Conservation (phyloP, 2,329 filamentous ascomycete species). For the Epichloe festucae region DNA sequence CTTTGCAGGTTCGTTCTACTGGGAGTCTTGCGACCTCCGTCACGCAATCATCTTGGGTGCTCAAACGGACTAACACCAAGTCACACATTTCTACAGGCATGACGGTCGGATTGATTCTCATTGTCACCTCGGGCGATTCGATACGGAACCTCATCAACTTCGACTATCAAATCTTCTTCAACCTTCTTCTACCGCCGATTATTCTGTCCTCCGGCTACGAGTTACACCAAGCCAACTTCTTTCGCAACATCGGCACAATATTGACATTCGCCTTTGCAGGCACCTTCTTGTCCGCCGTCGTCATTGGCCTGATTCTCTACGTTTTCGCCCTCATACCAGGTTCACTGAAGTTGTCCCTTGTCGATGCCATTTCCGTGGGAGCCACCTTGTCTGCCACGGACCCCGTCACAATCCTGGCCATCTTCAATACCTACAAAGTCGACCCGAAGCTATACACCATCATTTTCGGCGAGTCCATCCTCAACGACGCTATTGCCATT, state of each 20-base stretch:
- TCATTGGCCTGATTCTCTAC: conserved; percentile 78
- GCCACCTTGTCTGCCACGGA: conserved; percentile 95
- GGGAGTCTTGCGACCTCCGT: neutral
- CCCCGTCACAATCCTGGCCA: conserved; percentile 92
- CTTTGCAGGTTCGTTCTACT: conserved; percentile 57
- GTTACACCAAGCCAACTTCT: conserved; percentile 97
- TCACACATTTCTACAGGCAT: conserved; percentile 48
- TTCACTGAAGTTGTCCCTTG: conserved; percentile 73
- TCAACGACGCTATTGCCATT: conserved; percentile 97
- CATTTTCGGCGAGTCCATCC: conserved; percentile 95
- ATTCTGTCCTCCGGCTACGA: conserved; percentile 96
- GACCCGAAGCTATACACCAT: conserved; percentile 97
- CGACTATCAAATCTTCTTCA: conserved; percentile 99
- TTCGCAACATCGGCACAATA: conserved; percentile 94
- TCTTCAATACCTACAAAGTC: conserved; percentile 99
- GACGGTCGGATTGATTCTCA: conserved; percentile 81
- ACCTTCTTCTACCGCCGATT: conserved; percentile 93
- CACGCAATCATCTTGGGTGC: neutral
- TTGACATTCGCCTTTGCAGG: conserved; percentile 95
- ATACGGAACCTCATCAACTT: conserved; percentile 90
- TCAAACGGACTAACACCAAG: neutral
- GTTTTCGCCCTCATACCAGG: conserved; percentile 80
- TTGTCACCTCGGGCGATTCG: conserved; percentile 66
- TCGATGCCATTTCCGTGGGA: conserved; percentile 92
- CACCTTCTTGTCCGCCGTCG: conserved; percentile 93